phyloP scores from a whole-genome alignment of 2,329 filamentous ascomycete genomes.

The Phyllachora maydis region DNA sequence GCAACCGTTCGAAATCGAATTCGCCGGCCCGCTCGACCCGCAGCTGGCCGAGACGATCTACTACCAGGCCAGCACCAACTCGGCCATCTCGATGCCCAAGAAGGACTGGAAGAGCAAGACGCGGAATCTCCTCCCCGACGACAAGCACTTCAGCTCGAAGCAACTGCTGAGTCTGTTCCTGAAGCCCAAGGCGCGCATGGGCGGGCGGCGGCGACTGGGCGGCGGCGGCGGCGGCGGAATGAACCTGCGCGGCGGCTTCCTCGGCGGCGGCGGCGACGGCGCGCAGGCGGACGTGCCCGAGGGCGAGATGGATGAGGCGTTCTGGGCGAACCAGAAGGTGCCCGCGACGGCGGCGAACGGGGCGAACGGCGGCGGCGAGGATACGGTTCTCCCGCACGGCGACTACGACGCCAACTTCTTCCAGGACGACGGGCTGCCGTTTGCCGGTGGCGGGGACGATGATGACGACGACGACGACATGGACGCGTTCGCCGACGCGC shows the following conservation, averaged over 20 bases:
- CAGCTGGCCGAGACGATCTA: constrained; percentile 58
- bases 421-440: constrained; percentile 62
- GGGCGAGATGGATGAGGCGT: constrained; percentile 82
- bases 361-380: constrained; percentile 22
- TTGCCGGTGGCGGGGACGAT: constrained; percentile 46
- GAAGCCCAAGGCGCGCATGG: constrained; percentile 78
- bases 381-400: constrained; percentile 39
- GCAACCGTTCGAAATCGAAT: constrained; percentile 89
- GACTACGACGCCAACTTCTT: constrained; percentile 98
- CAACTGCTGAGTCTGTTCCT: constrained; percentile 79
- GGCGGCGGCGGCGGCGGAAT: too few relatives aligned
- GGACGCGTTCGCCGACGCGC: constrained; percentile 57
- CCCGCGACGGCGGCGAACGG: constrained; percentile 15
- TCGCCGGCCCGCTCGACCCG: constrained; percentile 52
- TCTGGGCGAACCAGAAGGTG: constrained; percentile 65
- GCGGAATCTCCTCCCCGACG: constrained; percentile 81
- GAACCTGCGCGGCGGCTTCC: constrained; percentile 18
- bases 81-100: constrained; percentile 70
- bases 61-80: constrained; percentile 60
- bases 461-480: constrained; percentile 39
- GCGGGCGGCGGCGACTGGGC: constrained; percentile 38
- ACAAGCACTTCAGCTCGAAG: constrained; percentile 94
- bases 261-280: constrained; percentile 16
- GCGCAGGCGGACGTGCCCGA: constrained; percentile 32
- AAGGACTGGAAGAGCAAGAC: constrained; percentile 92